Base-by-base conservation (phyloP, 768 basidiomycete genomes). In the Chalciporus sphaerocephalus region DNA sequence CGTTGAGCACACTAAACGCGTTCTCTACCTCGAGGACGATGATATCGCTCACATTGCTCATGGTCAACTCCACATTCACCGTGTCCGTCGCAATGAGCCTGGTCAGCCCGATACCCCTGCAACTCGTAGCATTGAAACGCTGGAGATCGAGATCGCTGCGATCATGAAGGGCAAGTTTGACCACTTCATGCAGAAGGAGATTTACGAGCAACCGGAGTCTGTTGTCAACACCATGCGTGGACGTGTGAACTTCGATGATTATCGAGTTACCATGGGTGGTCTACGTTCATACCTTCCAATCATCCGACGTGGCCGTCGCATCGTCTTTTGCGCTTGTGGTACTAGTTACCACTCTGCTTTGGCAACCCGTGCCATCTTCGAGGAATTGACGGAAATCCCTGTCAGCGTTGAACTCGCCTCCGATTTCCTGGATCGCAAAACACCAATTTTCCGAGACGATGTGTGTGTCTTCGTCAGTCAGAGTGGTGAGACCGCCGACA, bases 181-280 rank as follows among this genome's bases (percentile, higher is more conserved):
- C 64, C 94, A 95, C 64, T 99, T 99, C 74, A 99, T 99, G 96
- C 95, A 98, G 68, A 99, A 99, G 74, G 96, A 99, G 69, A 97
- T 97, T 58, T 97, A 92, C 74, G 91, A 97, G 64, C 95, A 98
- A 67, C 95, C 96, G 40, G 96, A 99, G 63, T 95, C 92, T 21
- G 96, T 98, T 52, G 92, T 98, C 70, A 99, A 99, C 79, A 99
- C 96, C 40, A 99, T 99, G 96, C 89, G 96, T 80, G 96, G 96
- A 50, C 92, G 96, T 57, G 89, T 99, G 74, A 98, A 96, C 78
- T 99, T 99, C 57, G 96, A 98, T 62, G 82, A 77, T 42, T 80
- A 90, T 69, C 78, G 77, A 53, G 89, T 99, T 62, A 97, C 87
- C 10, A 84, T 99, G 34, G 96, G 96, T 63, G 96, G 96, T 30